Conservation (phyloP, 345 rosid species). For the Turnera subulata region DNA sequence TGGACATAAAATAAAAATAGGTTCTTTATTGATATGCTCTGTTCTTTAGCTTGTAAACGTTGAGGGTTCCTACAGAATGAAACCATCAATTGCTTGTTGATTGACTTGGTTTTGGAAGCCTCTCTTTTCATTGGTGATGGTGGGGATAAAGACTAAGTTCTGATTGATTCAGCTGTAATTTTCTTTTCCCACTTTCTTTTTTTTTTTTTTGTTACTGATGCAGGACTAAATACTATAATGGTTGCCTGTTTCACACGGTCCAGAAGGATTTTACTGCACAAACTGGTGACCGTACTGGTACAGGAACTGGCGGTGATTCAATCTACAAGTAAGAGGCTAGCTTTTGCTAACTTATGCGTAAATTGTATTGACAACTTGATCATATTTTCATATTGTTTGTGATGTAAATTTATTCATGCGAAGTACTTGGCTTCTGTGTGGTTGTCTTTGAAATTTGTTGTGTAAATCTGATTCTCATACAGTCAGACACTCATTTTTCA, state of each 20-base stretch:
- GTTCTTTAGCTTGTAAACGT: too few species aligned
- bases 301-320: constrained; percentile 80
- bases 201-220: constrained; percentile 17
- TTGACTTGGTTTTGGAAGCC: too few species aligned
- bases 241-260: constrained; percentile 77
- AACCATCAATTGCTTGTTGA: too few species aligned
- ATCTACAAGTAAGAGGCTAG: constrained; percentile 59
- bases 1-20: too few species aligned
- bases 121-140: too few species aligned
- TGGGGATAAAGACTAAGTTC: too few species aligned
- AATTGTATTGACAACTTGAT: background rate
- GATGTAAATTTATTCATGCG: background rate
- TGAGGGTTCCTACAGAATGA: too few species aligned
- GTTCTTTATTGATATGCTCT: too few species aligned
- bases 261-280: constrained; percentile 86
- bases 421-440: too few species aligned
- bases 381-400: background rate
- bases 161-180: too few species aligned
- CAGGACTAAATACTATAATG: constrained; percentile 89
- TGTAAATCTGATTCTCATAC: background rate
- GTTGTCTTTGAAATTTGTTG: background rate
- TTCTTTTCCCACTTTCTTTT: too few species aligned
- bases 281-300: constrained; percentile 87
- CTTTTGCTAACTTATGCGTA: background rate
- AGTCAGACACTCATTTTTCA: background rate